Evolutionary conservation across 164 flowering plant species (phyloP), one percentile per base, ranked within the genome.

Genomic region (Akebia trifoliata): DNA sequence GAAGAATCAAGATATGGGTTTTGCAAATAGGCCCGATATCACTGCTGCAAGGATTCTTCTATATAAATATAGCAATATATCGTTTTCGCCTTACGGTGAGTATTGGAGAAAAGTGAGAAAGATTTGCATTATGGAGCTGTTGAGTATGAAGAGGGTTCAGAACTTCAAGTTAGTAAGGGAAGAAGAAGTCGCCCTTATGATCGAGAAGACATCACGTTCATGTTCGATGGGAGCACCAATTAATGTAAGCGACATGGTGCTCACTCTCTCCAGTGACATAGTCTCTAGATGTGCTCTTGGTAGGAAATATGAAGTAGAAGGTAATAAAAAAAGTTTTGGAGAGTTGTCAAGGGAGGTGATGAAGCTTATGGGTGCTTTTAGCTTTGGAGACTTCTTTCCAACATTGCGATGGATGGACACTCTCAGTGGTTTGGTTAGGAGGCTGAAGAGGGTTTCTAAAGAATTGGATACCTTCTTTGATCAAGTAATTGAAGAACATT

Each of bases 391-490:
- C 17, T 31, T 32, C 6, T 43, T 61, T 43, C 58, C 65, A 14
- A 32, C 8, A 1, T 7, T 61, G 18, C 44, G 58, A 24, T 61
- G 58, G 57, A 34, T 61, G 43, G 58, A 61, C 26, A 26, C 32
- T 43, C 9, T 61, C 4, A 51, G 50, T 8, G 64, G 64, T 2
- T 43, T 32, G 31, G 31, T 24, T 32, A 29, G 49, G 20, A 61
- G 12, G 25, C 3, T 61, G 11, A 34, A 52, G 36, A 61, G 25
- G 25, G 8, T 35, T 8, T 51, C 50, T 4, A 12, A 32, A 29
- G 64, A 61, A 20, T n/a, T 61, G 1, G 43, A 61, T 42, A 12
- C 9, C 17, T 61, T 51, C 57, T 29, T 61, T 7, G 64, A 51
- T 2, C 25, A 28, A 32, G 29, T 61, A 30, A 61, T 61, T 4